Conservation (phyloP, 1,139 yeast species). For the Candida pseudocylindracea region DNA sequence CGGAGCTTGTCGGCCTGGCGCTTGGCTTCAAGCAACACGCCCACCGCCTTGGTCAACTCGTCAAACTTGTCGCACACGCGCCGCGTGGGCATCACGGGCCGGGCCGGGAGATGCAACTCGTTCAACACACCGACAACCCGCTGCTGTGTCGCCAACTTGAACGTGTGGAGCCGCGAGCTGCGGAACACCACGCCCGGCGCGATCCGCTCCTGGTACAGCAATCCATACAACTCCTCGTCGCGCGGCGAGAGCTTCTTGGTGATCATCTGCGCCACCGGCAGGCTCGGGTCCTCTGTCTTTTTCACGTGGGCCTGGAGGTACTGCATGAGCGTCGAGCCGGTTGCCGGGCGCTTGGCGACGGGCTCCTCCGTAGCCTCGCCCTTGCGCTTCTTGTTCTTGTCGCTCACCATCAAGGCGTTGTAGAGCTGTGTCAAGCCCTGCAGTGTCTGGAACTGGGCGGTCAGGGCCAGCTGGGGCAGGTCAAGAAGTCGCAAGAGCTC, state of each 20-base stretch:
- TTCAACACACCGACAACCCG: constrained; percentile 44
- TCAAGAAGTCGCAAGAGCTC: constrained; percentile 61
- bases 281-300: no score
- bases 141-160: constrained; percentile 20
- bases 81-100: constrained; percentile 80
- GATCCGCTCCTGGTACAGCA: constrained; percentile 62
- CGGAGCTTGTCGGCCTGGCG: constrained; percentile 75
- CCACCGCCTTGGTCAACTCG: constrained; percentile 47
- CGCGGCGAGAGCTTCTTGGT: constrained; percentile 43
- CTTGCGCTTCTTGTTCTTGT: constrained; percentile 29
- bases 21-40: constrained; percentile 60
- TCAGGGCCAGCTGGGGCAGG: constrained; percentile 67
- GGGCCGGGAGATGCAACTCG: constrained; percentile 49
- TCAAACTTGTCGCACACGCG: constrained; percentile 66
- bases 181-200: constrained; percentile 65
- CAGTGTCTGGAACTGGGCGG: constrained; percentile 37
- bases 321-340: background rate
- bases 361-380: constrained; percentile 15
- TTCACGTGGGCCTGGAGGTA: no score
- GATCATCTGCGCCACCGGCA: constrained; percentile 9
- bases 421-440: constrained; percentile 25
- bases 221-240: constrained; percentile 75
- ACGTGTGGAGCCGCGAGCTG: constrained; percentile 20
- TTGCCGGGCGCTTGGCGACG: constrained; percentile 1
- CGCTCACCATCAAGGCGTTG: constrained; percentile 70